Evolutionary conservation across 1,284 basidiomycete species (phyloP), one percentile per base, ranked within the genome.

Genomic region (Ustilago shanxiensis): DNA sequence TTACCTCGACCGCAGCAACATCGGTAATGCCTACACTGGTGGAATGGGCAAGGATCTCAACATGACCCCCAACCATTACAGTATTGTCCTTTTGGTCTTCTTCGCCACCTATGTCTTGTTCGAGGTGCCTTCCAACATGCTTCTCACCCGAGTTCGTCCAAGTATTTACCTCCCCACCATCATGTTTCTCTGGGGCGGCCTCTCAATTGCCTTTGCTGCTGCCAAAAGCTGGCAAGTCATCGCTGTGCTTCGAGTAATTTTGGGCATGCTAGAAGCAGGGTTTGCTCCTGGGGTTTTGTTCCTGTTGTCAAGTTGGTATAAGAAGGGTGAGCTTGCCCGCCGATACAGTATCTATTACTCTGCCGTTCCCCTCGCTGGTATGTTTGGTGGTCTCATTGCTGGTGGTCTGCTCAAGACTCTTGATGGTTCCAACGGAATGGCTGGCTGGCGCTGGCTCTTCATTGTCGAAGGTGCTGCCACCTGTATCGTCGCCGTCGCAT

Each of bases 301-400:
- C 83, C 79, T 87, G 80, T 79, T 80, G 18, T 67, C 73, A 0
- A 50, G 64, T 13, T 88, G 85, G 85, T 88, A 88, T 83, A 86
- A 81, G 37, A 87, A 87, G 74, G 49, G 58, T 0, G 88, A 89
- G 60, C 75, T 88, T 16, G 86, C 87, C 22, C 87, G 87, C 61
- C 86, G 88, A 3, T 81, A 88, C 59, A 86, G 86, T 37, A 62
- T 88, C 3, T 88, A 88, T 86, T 88, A 88, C 71, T 84, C 83
- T 0, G 88, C 87, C 9, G 87, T 53, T 14, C 22, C 65, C 22
- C 11, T 75, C 41, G 83, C 61, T 28, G 79, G 45, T 58, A 54
- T 22, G 14, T 71, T 65, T 60, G 66, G 75, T 20, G 71, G 64
- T 49, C 51, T 70, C 0, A 59, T 76, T 18, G 45, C 62, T 16